phyloP scores from a whole-genome alignment of 2,329 filamentous ascomycete genomes.

The Periglandula ipomoeae region DNA sequence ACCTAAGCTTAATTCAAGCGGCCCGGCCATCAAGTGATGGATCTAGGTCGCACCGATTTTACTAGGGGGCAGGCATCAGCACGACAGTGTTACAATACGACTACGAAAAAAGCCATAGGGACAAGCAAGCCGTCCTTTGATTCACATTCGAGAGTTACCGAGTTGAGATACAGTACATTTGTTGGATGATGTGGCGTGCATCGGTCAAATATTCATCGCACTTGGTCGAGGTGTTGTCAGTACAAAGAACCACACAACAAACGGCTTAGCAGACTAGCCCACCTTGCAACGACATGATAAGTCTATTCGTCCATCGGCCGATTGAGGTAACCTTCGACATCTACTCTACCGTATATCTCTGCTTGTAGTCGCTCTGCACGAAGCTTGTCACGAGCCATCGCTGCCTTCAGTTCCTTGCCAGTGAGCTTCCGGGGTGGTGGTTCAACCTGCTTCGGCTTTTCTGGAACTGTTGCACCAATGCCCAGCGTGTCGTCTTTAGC shows the following conservation, averaged over 20 bases:
- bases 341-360: conserved; percentile 66
- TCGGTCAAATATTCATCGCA: not conserved
- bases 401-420: conserved; percentile 40
- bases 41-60: no score
- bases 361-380: conserved; percentile 55
- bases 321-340: conserved; percentile 66
- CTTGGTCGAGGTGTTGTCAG: not conserved
- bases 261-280: not conserved
- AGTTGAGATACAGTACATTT: no score
- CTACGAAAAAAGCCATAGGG: no score
- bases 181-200: no score
- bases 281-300: not conserved
- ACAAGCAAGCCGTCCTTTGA: no score
- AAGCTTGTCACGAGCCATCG: conserved; percentile 39
- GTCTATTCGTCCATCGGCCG: conserved; percentile 17
- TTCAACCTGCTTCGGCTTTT: conserved; percentile 25
- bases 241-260: not conserved
- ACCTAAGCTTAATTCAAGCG: no score
- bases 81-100: no score
- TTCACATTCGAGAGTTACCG: no score
- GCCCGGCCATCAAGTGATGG: no score
- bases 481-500: conserved; percentile 69
- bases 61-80: no score
- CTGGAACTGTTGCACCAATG: conserved; percentile 45
- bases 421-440: conserved; percentile 49